Evolutionary conservation across 148 eudicot genomes (phyloP), one percentile per base, ranked within the genome.

Genomic region (Oxyria digyna): DNA sequence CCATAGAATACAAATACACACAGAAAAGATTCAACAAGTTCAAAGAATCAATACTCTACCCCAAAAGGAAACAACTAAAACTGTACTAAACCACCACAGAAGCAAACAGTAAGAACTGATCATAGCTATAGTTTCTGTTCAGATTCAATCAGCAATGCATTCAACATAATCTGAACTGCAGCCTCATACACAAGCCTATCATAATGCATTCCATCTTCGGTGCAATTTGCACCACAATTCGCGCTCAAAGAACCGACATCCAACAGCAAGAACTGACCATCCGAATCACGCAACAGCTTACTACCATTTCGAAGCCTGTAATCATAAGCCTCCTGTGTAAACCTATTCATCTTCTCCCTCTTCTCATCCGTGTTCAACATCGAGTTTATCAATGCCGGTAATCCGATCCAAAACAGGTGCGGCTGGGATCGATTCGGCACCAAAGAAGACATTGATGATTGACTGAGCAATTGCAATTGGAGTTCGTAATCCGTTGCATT

Each of bases 141-240:
- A 68, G 98, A 94, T 75, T 87, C 89, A 43, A 94, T 88, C 57
- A 94, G 87, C 85, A 94, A 80, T 15, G 91, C 96, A 78, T 94
- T 94, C 42, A 94, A 73, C 91, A 90, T 78, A 33, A 94, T 80
- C 65, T 94, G 98, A 81, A 90, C 82, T 6, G 86, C 77, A 42
- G 90, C 82, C 67, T 94, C 86, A 74, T 90, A 94, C 32, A 94
- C 96, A 78, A 76, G 78, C 5, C 35, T 78, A 73, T 84, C 73
- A 72, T 85, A 94, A 78, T 94, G 98, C 98, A 94, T 90, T 26
- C 98, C 98, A 71, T 94, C 98, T 45, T 64, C 74, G 8, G 98
- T 85, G 75, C 98, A 94, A 42, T 24, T 73, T 26, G 26, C 71
- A 55, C 97, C 97, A 72, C 98, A 94, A 71, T 73, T 84, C 42